Base-by-base conservation (phyloP, 1,284 basidiomycete genomes). In the Naganishia liquefaciens region DNA sequence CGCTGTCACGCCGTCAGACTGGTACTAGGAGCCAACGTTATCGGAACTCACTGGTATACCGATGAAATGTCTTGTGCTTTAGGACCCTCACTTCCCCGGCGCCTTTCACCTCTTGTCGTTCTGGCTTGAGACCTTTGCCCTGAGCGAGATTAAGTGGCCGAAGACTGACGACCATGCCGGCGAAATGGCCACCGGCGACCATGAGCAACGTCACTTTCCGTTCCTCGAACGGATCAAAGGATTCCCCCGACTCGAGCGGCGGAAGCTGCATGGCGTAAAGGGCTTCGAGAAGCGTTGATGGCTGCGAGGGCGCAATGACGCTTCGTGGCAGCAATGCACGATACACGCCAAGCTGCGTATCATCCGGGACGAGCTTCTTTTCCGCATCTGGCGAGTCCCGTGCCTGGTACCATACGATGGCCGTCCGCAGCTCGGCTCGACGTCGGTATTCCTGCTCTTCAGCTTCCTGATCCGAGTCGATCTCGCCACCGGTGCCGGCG, bases 101-200 rank as follows among this genome's bases (percentile, higher is more conserved):
- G 33, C 78, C 77, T 70, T 80, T 79, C 3, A 79, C 74, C 13
- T 77, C 75, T 51, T 82, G 82, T 70, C 85, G 87, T 68, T 85
- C 84, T 68, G 82, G 85, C 71, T 81, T 84, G 62, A 80, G 82
- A 40, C 75, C 74, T 42, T 82, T 74, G n/a, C 78, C 44, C 74
- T 80, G 28, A 78, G 21, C 61, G 33, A 71, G 82, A 82, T 28
- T 82, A 80, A 66, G 49, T 2, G 81, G 81, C 30, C 66, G 82
- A 74, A 74, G 83, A 67, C 69, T 82, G 76, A 93, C 88, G 30
- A 98, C 84, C 62, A 92, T 88, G 17, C 93, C 94, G 9, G 95
- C 94, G 80, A 99, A 99, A 78, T 99, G 94, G 15, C 95, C 95
- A 6, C 96, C 94, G 0, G 95, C 95, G 49, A 91, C 87, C 91